Percentiles rank a stretch among this genome's conserved stretches.
Evolutionary conservation across 345 rosid species (phyloP).

Genomic region (Citrus medica): DNA sequence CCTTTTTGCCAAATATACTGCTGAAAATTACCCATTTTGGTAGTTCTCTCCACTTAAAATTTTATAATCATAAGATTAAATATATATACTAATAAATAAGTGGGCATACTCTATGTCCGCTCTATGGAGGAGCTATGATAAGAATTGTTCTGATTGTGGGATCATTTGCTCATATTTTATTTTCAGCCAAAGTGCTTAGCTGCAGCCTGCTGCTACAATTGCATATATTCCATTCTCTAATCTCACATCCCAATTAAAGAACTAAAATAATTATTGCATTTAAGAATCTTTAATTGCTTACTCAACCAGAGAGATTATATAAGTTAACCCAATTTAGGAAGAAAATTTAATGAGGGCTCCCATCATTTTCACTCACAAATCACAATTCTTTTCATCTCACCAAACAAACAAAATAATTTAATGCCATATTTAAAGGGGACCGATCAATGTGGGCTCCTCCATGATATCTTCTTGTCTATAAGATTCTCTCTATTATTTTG

Average conservation of each 20-base stretch:
- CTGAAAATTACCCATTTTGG: neutral
- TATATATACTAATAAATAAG: neutral
- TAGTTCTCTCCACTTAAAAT: slow-evolving; percentile 2
- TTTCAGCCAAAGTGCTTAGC: slow-evolving; percentile 14
- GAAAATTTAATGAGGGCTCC: slow-evolving; percentile 20
- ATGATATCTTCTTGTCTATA: slow-evolving; percentile 27
- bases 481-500: slow-evolving; percentile 65
- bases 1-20: neutral
- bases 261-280: neutral
- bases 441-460: slow-evolving; percentile 32
- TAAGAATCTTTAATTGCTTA: slow-evolving; percentile 12
- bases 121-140: slow-evolving; percentile 29
- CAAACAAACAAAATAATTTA: slow-evolving; percentile 29
- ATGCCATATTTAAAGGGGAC: slow-evolving; percentile 16
- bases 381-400: slow-evolving; percentile 19
- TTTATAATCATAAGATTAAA: neutral
- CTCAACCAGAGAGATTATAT: neutral
- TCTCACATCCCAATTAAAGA: neutral
- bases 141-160: slow-evolving; percentile 20
- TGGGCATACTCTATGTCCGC: slow-evolving; percentile 16
- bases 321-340: slow-evolving; percentile 5
- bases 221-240: slow-evolving; percentile 12
- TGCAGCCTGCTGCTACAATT: neutral
- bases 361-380: slow-evolving; percentile 26
- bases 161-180: neutral